These are phyloP conservation scores for Geranium brycei DNA, from an alignment of 345 rosid genomes.

Conservation along the genomic window DNA sequence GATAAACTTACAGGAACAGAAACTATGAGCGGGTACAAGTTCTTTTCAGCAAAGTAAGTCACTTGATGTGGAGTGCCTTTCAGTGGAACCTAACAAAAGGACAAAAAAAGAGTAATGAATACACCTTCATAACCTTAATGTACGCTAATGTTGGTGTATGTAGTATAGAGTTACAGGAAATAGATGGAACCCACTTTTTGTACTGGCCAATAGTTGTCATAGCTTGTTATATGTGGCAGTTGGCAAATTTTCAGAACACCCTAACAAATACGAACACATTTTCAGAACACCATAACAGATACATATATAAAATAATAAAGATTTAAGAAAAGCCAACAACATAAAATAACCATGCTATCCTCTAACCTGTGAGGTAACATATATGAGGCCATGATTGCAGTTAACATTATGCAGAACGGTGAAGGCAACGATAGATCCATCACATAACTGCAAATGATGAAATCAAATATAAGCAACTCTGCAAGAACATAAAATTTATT, in stretches of 20 bases:
- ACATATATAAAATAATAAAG: slow-evolving; percentile 6
- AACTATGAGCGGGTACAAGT: slow-evolving; percentile 76
- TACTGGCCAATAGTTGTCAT: slow-evolving; percentile 96
- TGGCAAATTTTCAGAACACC: slow-evolving; percentile 92
- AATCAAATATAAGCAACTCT: slow-evolving; percentile 13
- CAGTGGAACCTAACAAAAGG: slow-evolving; percentile 56
- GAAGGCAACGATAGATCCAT: slow-evolving; percentile 84
- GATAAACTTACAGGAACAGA: slow-evolving; percentile 67
- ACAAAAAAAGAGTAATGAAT: slow-evolving; percentile 13
- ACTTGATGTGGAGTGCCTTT: slow-evolving; percentile 98
- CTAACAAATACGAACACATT: slow-evolving; percentile 33
- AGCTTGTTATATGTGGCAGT: slow-evolving; percentile 61
- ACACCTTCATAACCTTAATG: not conserved
- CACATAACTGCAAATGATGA: slow-evolving; percentile 64
- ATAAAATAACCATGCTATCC: slow-evolving; percentile 8
- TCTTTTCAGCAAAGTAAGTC: slow-evolving; percentile 79
- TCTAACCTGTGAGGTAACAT: slow-evolving; percentile 79
- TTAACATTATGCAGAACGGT: slow-evolving; percentile 97
- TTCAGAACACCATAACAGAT: slow-evolving; percentile 64
- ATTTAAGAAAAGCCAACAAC: slow-evolving; percentile 6
- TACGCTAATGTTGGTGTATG: not conserved
- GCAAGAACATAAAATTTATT: not conserved
- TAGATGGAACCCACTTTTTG: slow-evolving; percentile 45
- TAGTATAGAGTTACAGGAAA: not conserved
- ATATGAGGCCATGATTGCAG: slow-evolving; percentile 89